Conservation (phyloP, 1,284 basidiomycete species). For the Trichosporon asahii region DNA sequence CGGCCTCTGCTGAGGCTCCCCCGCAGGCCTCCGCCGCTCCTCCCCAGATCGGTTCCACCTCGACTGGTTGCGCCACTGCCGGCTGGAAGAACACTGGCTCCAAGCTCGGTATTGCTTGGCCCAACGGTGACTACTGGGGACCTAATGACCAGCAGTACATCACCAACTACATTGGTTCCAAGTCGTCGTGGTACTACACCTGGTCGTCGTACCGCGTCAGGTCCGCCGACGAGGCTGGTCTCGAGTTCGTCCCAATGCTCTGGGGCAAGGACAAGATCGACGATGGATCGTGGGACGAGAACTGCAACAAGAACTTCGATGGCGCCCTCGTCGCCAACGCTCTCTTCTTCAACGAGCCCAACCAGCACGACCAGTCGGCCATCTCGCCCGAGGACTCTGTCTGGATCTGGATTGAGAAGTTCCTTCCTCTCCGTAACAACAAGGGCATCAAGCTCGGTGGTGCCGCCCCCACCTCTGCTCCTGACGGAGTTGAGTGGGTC, state of each 20-base stretch:
- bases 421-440: slow-evolving; percentile 52
- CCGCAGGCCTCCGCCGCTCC: not conserved
- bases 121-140: slow-evolving; percentile 52
- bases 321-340: slow-evolving; percentile 56
- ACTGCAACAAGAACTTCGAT: slow-evolving; percentile 36
- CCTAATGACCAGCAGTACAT: slow-evolving; percentile 47
- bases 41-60: not conserved
- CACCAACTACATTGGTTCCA: slow-evolving; percentile 50
- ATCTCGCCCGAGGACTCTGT: slow-evolving; percentile 58
- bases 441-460: slow-evolving; percentile 50
- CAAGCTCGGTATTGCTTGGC: slow-evolving; percentile 66
- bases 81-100: slow-evolving; percentile 34
- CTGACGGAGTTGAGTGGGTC: slow-evolving; percentile 57
- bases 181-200: slow-evolving; percentile 47
- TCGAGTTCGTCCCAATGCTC: slow-evolving; percentile 63
- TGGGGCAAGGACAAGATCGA: slow-evolving; percentile 59
- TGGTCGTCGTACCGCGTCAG: slow-evolving; percentile 42
- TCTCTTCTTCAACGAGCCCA: slow-evolving; percentile 65
- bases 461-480: slow-evolving; percentile 30
- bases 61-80: not conserved
- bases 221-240: slow-evolving; percentile 45
- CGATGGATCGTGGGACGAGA: slow-evolving; percentile 26
- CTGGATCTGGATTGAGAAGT: slow-evolving; percentile 57
- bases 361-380: slow-evolving; percentile 63
- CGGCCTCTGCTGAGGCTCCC: not conserved